Percentiles rank a stretch among this genome's conserved stretches.
Evolutionary conservation across 2,329 filamentous ascomycete species (phyloP).

Genomic region (Shiraia sp.): DNA sequence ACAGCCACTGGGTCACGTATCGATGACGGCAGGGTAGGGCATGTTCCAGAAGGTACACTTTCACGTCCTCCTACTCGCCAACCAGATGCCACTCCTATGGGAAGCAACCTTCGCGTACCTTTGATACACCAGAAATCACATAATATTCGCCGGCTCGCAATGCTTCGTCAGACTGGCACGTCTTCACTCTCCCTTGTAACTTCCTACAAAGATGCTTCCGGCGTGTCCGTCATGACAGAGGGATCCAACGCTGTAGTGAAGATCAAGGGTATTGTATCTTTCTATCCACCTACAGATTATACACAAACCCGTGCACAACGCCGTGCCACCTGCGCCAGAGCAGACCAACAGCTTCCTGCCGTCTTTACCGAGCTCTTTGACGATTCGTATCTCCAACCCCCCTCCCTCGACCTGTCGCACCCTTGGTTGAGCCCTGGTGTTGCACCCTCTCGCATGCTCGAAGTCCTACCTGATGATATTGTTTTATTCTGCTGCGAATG

Average conservation of each 20-base stretch:
- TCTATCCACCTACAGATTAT: slow-evolving; percentile 67
- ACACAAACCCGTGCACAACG: slow-evolving; percentile 63
- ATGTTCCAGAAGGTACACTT: slow-evolving; percentile 27
- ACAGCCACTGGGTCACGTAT: slow-evolving; percentile 33
- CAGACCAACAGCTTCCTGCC: slow-evolving; percentile 56
- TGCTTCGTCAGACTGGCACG: slow-evolving; percentile 38
- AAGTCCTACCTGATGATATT: slow-evolving; percentile 61
- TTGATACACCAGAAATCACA: slow-evolving; percentile 37
- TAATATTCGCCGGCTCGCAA: slow-evolving; percentile 39
- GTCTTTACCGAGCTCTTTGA: slow-evolving; percentile 58
- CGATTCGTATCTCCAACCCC: slow-evolving; percentile 54
- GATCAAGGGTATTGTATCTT: slow-evolving; percentile 62
- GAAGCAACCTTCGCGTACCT: slow-evolving; percentile 30
- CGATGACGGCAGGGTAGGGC: slow-evolving; percentile 31
- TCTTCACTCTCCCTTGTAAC: slow-evolving; percentile 42
- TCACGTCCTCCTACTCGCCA: slow-evolving; percentile 15
- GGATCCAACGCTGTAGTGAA: slow-evolving; percentile 46
- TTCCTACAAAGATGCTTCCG: slow-evolving; percentile 41
- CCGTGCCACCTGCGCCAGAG: slow-evolving; percentile 57
- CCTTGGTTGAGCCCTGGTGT: slow-evolving; percentile 64
- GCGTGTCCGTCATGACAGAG: slow-evolving; percentile 38
- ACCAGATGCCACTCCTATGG: slow-evolving; percentile 29
- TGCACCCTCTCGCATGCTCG: slow-evolving; percentile 58
- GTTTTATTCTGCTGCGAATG: slow-evolving; percentile 67
- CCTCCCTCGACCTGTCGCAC: slow-evolving; percentile 55